Evolutionary conservation across 2,329 filamentous ascomycete genomes (phyloP).

Genomic region (Arachnomyces sp.): DNA sequence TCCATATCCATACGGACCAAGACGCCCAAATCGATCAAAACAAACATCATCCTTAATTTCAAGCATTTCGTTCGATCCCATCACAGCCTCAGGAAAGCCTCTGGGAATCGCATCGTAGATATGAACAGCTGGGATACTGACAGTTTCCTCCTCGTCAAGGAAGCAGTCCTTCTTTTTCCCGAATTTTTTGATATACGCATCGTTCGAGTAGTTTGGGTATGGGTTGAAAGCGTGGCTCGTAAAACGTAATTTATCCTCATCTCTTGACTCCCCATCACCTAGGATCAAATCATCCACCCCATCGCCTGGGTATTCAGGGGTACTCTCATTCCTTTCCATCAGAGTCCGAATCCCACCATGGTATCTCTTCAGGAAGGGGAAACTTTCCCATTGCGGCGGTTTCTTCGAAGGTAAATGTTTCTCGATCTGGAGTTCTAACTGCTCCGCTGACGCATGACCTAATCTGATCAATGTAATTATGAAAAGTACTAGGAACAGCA

Average conservation of each 20-base stretch:
- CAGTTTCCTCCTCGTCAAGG: slow-evolving; percentile 57
- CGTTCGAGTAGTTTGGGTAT: slow-evolving; percentile 56
- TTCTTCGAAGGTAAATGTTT: slow-evolving; percentile 29
- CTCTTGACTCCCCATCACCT: slow-evolving; percentile 5
- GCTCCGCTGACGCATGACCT: slow-evolving; percentile 61
- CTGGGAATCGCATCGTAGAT: slow-evolving; percentile 69
- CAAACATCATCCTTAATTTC: slow-evolving; percentile 77
- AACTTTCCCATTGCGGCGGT: slow-evolving; percentile 72
- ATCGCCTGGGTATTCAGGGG: slow-evolving; percentile 72
- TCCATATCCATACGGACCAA: slow-evolving; percentile 82
- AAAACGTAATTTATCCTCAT: slow-evolving; percentile 6
- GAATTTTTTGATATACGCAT: slow-evolving; percentile 48
- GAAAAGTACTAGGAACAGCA: slow-evolving; percentile 63
- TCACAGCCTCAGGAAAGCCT: slow-evolving; percentile 74
- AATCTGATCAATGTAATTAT: slow-evolving; percentile 66
- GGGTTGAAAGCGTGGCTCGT: slow-evolving; percentile 47
- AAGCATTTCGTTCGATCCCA: slow-evolving; percentile 79
- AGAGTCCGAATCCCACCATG: slow-evolving; percentile 78
- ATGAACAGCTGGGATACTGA: slow-evolving; percentile 59
- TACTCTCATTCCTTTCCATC: slow-evolving; percentile 56
- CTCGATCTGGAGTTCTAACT: slow-evolving; percentile 45
- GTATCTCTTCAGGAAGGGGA: slow-evolving; percentile 77
- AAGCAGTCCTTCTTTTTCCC: slow-evolving; percentile 67
- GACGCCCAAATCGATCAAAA: slow-evolving; percentile 82
- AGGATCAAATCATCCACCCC: slow-evolving; percentile 33